Conservation (phyloP, 2,329 filamentous ascomycete genomes). For the Colletotrichum brevisporum region DNA sequence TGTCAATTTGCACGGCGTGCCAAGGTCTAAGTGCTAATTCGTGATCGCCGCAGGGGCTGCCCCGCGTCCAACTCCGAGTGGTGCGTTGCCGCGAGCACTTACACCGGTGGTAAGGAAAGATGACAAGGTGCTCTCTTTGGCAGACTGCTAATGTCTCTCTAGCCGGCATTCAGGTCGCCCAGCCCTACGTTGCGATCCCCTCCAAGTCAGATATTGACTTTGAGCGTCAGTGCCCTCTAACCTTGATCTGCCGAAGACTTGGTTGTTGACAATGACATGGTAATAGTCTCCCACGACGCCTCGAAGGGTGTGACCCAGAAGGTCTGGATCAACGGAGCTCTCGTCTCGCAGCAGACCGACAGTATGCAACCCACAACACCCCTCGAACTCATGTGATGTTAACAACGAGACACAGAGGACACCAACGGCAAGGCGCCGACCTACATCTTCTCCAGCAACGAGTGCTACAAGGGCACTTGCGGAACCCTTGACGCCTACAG, state of each 20-base stretch:
- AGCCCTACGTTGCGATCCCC: conserved; percentile 1
- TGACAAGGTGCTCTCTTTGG: not conserved
- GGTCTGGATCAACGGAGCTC: conserved; percentile 16
- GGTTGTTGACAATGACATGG: not conserved
- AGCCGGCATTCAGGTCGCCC: conserved; percentile 10
- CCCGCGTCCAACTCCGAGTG: conserved; percentile 12
- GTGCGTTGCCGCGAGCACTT: conserved; percentile 18
- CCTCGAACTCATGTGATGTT: not conserved
- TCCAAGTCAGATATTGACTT: conserved; percentile 16
- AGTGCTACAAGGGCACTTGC: conserved; percentile 19
- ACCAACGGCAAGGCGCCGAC: conserved; percentile 14
- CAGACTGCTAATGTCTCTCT: not conserved
- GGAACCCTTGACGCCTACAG: conserved; percentile 10
- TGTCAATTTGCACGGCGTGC: accelerated
- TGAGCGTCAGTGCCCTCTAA: not conserved
- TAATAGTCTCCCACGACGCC: conserved; percentile 9
- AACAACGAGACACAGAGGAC: not conserved
- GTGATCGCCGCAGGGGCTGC: not conserved
- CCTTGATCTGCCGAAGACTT: accelerated
- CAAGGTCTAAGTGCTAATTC: not conserved
- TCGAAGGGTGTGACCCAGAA: conserved; percentile 17
- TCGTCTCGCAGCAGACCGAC: conserved; percentile 8
- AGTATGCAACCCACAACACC: not conserved
- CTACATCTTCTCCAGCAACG: conserved; percentile 23
- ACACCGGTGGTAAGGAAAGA: conserved; percentile 1